Evolutionary conservation across 805 yeast genomes (phyloP).

Genomic region (Brettanomyces naardenensis): DNA sequence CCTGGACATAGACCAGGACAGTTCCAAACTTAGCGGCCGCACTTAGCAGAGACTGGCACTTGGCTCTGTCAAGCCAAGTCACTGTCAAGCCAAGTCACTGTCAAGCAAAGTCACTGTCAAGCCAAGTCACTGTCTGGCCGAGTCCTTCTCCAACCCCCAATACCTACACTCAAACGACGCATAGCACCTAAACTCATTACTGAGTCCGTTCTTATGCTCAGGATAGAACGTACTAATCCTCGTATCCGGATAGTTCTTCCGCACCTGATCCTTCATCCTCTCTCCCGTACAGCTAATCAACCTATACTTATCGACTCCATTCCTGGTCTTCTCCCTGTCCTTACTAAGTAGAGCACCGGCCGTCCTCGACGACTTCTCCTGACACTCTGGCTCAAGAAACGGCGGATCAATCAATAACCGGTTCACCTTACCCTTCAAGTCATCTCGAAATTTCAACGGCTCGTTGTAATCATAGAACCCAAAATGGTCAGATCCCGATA

Average conservation of each 20-base stretch:
- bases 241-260: conserved; percentile 55
- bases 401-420: conserved; percentile 77
- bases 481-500: conserved; percentile 64
- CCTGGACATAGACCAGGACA: no score
- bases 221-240: conserved; percentile 63
- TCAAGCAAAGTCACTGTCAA: no score
- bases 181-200: conserved; percentile 84
- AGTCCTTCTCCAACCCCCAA: conserved; percentile 57
- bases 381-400: conserved; percentile 75
- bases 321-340: conserved; percentile 31
- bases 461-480: conserved; percentile 66
- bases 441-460: conserved; percentile 55
- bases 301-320: conserved; percentile 37
- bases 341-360: conserved; percentile 49
- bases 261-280: conserved; percentile 64
- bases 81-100: no score
- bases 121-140: no score
- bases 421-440: conserved; percentile 55
- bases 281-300: conserved; percentile 84
- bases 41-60: no score
- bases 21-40: no score
- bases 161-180: conserved; percentile 62
- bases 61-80: no score
- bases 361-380: conserved; percentile 56
- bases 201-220: conserved; percentile 75